phyloP scores from a whole-genome alignment of 2,329 filamentous ascomycete genomes.

The Sporothrix variecibatus region DNA sequence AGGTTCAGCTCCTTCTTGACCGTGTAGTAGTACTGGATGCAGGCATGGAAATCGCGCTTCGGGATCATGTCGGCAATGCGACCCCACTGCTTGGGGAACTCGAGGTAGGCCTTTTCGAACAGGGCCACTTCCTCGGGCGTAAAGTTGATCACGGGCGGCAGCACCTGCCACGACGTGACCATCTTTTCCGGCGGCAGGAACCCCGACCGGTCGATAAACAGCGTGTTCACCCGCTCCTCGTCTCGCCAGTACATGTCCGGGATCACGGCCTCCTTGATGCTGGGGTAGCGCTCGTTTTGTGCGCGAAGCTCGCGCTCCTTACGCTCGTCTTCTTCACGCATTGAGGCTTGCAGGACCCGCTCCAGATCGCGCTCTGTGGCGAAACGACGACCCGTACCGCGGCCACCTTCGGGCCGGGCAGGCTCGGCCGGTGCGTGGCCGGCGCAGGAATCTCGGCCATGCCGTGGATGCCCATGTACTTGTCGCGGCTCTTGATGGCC shows the following conservation, averaged over 20 bases:
- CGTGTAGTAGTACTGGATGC: constrained; percentile 84
- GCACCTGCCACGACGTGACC: constrained; percentile 69
- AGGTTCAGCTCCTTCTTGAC: constrained; percentile 75
- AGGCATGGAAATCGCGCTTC: constrained; percentile 72
- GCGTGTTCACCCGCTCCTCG: constrained; percentile 58
- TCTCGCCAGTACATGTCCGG: constrained; percentile 68
- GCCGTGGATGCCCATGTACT: constrained; percentile 47
- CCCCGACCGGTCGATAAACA: constrained; percentile 67
- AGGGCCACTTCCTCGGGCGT: constrained; percentile 67
- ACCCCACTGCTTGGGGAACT: constrained; percentile 80
- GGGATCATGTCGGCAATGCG: constrained; percentile 69
- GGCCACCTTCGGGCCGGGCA: constrained; percentile 57
- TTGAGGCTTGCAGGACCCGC: constrained; percentile 70
- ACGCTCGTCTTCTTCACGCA: constrained; percentile 69
- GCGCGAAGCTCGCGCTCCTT: constrained; percentile 66
- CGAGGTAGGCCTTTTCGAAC: constrained; percentile 74
- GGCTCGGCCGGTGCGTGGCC: constrained; percentile 49
- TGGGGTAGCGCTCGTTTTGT: constrained; percentile 69
- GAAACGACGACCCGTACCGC: constrained; percentile 58
- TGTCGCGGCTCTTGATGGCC: constrained; percentile 57
- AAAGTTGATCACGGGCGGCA: constrained; percentile 74
- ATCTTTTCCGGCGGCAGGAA: constrained; percentile 65
- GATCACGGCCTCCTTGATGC: constrained; percentile 74
- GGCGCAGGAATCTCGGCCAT: constrained; percentile 41
- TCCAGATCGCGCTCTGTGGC: constrained; percentile 74